A percentile compares a stretch with the other conserved stretches of the same genome.
phyloP scores from a whole-genome alignment of 345 rosid species.

The Cardamine resedifolia region DNA sequence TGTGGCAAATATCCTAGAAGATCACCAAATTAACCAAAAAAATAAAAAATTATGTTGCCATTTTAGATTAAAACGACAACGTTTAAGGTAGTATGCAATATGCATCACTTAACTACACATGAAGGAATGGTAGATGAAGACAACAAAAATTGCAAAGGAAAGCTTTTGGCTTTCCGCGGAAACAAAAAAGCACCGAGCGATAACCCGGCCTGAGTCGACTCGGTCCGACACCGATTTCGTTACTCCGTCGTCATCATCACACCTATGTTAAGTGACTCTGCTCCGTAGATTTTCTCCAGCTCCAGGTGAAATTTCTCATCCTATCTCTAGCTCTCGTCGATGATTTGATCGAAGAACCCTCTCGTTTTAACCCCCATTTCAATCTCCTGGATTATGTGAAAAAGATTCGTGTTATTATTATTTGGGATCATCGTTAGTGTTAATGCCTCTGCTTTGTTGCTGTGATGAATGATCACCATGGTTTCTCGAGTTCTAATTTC shows the following conservation, averaged over 20 bases:
- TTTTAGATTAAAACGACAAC: not conserved
- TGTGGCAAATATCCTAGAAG: too few relatives aligned
- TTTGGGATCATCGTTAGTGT: not conserved
- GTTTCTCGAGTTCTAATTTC: constrained; percentile 4
- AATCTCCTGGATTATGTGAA: not conserved
- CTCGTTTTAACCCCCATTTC: not conserved
- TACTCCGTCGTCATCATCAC: constrained; percentile 12
- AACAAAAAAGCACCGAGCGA: not conserved
- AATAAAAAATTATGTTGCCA: not conserved
- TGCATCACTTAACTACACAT: not conserved
- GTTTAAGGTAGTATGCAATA: not conserved
- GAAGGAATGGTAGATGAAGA: not conserved
- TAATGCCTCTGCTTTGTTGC: not conserved
- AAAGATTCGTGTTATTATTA: not conserved
- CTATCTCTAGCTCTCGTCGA: constrained; percentile 2
- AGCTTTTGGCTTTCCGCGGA: constrained; percentile 25
- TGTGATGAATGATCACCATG: constrained; percentile 20
- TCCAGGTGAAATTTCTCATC: constrained; percentile 31
- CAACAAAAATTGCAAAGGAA: not conserved
- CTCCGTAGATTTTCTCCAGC: constrained; percentile 24
- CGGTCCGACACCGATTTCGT: constrained; percentile 28
- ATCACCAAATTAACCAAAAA: not conserved
- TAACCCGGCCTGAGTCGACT: constrained; percentile 29
- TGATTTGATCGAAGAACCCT: constrained; percentile 1
- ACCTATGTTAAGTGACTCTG: constrained; percentile 21